Conservation (phyloP, 2,329 filamentous ascomycete species). For the Chrysosporium queenslandicum region DNA sequence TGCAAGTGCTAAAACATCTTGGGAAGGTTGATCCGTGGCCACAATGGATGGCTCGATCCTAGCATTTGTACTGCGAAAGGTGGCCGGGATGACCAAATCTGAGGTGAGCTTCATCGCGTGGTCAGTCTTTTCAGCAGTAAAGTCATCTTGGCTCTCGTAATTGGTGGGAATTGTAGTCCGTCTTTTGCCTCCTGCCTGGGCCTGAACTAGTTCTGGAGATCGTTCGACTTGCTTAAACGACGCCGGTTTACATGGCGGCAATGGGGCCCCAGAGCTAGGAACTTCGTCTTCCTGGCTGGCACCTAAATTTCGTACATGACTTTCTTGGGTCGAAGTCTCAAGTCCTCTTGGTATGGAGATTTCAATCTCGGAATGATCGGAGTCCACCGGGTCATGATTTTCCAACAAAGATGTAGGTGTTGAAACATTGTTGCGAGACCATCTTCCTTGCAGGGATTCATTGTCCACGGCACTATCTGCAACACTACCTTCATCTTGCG, state of each 20-base stretch:
- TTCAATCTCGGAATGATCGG: conserved; percentile 11
- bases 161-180: neutral
- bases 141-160: neutral
- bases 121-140: neutral
- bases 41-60: neutral
- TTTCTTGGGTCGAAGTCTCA: conserved; percentile 12
- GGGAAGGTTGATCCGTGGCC: too few relatives aligned
- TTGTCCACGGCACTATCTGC: neutral
- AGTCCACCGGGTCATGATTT: neutral
- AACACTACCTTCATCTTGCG: neutral
- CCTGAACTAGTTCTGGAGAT: neutral
- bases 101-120: conserved; percentile 1
- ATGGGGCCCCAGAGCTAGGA: conserved; percentile 5
- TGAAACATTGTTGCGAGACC: neutral
- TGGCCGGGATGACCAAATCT: conserved; percentile 14
- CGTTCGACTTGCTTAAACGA: conserved; percentile 16
- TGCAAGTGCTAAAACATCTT: too few relatives aligned
- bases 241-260: neutral
- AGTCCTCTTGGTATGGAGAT: conserved; percentile 8
- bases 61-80: conserved; percentile 6
- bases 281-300: neutral
- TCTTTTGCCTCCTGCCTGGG: neutral
- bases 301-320: neutral
- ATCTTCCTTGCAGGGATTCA: neutral
- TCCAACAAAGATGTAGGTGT: neutral